Evolutionary conservation across 139 green algal species (phyloP).

Genomic region (Dunaliella primolecta): DNA sequence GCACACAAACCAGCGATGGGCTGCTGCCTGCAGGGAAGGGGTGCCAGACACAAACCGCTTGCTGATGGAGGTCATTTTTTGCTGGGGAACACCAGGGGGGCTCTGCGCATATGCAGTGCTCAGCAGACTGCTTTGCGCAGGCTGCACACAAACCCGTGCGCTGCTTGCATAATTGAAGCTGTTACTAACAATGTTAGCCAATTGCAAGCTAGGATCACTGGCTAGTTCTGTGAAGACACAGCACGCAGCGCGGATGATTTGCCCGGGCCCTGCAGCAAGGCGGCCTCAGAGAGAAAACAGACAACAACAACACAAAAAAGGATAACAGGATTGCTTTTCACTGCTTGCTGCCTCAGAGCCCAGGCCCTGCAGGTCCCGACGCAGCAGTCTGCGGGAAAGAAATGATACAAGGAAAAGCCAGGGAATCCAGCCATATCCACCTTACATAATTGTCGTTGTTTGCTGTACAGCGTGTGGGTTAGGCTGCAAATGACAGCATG

Average conservation of each 20-base stretch:
- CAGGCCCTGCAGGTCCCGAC: no score
- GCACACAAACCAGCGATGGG: slow-evolving; percentile 50
- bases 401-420: no score
- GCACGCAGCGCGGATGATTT: no score
- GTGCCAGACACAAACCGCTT: neutral
- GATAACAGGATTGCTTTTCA: neutral
- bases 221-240: no score
- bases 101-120: neutral
- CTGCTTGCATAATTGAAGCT: neutral
- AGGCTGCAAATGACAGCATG: neutral
- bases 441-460: no score
- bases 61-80: neutral
- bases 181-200: neutral
- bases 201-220: neutral
- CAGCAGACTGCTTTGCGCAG: neutral
- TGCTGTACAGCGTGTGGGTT: no score
- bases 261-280: no score
- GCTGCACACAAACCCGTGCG: neutral
- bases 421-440: no score
- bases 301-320: neutral
- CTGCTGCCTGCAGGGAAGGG: slow-evolving; percentile 12
- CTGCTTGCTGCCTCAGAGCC: no score
- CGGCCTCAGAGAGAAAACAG: no score
- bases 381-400: no score
- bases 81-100: neutral